Percentiles rank a stretch among this genome's conserved stretches.
Conservation (phyloP, 345 rosid species). For the Eucalyptus curtisii region DNA sequence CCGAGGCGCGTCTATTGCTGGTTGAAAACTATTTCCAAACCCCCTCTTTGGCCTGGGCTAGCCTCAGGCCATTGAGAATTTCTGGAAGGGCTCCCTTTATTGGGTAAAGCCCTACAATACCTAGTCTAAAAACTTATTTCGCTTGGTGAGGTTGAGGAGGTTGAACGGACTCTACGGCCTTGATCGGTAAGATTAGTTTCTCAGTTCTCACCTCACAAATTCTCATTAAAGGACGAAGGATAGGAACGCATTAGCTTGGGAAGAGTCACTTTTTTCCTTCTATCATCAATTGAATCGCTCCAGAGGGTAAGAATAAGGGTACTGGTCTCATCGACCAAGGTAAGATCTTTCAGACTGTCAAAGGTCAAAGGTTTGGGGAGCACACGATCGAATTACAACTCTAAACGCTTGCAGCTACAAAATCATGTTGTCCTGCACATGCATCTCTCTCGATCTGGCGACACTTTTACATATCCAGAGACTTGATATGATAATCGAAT, state of each 20-base stretch:
- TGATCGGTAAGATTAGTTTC: too few species aligned
- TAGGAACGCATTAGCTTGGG: not conserved
- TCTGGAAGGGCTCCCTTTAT: conserved; percentile 28
- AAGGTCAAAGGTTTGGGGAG: not conserved
- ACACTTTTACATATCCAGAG: not conserved
- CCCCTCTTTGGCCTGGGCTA: conserved; percentile 26
- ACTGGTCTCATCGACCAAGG: not conserved
- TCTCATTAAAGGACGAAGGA: rapidly evolving
- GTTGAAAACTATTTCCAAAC: conserved; percentile 42
- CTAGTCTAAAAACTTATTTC: rapidly evolving
- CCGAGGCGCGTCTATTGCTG: conserved; percentile 43
- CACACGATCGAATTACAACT: not conserved
- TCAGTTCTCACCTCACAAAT: rapidly evolving
- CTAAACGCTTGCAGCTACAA: not conserved
- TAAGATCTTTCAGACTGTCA: not conserved
- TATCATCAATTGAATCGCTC: not conserved
- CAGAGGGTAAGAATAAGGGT: not conserved
- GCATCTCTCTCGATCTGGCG: not conserved
- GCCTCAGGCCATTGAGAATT: conserved; percentile 21
- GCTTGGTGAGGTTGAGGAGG: too few species aligned
- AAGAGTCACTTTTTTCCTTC: too few species aligned
- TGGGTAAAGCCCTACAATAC: not conserved
- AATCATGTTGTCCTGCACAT: not conserved
- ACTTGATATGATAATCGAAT: not conserved
- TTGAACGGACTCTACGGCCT: too few species aligned